Evolutionary conservation across 2,329 filamentous ascomycete genomes (phyloP).

Genomic region (Ilyonectria robusta): DNA sequence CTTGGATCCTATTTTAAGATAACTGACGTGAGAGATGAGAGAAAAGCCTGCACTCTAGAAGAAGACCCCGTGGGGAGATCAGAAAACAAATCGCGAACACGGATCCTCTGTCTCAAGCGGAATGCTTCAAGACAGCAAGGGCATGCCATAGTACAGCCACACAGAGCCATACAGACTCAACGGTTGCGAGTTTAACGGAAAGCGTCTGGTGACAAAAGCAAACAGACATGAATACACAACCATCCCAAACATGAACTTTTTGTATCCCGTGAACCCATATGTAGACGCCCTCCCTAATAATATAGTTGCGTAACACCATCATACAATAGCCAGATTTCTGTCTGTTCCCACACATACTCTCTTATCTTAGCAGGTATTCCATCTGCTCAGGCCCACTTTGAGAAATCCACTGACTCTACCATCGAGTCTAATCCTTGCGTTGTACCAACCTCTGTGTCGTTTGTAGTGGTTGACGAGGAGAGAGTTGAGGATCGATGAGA

Average conservation of each 20-base stretch:
- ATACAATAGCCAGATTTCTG: conserved; percentile 23
- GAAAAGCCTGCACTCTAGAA: not conserved
- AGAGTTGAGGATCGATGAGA: conserved; percentile 73
- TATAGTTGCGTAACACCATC: conserved; percentile 27
- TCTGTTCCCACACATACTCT: not conserved
- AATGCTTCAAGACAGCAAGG: conserved; percentile 12
- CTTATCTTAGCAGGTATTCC: conserved; percentile 1
- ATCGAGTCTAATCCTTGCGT: conserved; percentile 49
- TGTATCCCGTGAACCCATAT: conserved; percentile 46
- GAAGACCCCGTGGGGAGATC: not conserved
- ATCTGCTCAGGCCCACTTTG: conserved; percentile 53
- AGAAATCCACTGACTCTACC: conserved; percentile 57
- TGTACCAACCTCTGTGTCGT: conserved; percentile 66
- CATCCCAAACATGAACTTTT: conserved; percentile 47
- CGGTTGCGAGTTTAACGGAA: not conserved
- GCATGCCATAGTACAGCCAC: conserved; percentile 19
- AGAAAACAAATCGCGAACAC: conserved; percentile 9
- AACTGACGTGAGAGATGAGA: not conserved
- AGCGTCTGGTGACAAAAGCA: conserved; percentile 1
- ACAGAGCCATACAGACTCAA: conserved; percentile 9
- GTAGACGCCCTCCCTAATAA: conserved; percentile 46
- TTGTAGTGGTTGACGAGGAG: conserved; percentile 66
- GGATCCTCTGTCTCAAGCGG: conserved; percentile 18
- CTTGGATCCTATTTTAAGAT: not conserved
- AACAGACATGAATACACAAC: conserved; percentile 15